A percentile compares a stretch with the other conserved stretches of the same genome.
Evolutionary conservation across 306 rosid genomes (phyloP).

Genomic region (Gynostemma pentaphyllum): DNA sequence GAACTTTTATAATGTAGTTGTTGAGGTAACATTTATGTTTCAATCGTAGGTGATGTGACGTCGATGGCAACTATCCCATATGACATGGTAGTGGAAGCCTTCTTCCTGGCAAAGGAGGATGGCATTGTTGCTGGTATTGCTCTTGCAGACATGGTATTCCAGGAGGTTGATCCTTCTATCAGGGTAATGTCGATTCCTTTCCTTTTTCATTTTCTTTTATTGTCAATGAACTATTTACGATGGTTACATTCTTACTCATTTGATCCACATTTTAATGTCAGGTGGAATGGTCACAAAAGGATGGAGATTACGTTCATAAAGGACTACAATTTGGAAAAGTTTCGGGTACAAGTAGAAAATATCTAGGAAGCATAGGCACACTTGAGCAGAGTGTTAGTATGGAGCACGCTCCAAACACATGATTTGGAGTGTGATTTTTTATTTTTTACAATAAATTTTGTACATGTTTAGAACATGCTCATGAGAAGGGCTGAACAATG

Average conservation of each 20-base stretch:
- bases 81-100: slow-evolving; percentile 79
- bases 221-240: background rate
- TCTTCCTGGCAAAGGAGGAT: slow-evolving; percentile 84
- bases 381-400: background rate
- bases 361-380: background rate
- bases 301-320: slow-evolving; percentile 62
- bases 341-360: slow-evolving; percentile 36
- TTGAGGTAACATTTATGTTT: background rate
- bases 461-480: background rate
- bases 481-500: background rate
- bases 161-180: slow-evolving; percentile 77
- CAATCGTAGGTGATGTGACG: slow-evolving; percentile 64
- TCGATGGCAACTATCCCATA: slow-evolving; percentile 69
- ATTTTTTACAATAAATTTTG: background rate
- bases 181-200: slow-evolving; percentile 29
- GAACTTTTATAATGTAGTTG: background rate
- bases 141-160: slow-evolving; percentile 71
- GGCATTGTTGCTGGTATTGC: slow-evolving; percentile 75
- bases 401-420: background rate
- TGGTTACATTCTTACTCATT: background rate
- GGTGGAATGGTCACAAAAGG: slow-evolving; percentile 82
- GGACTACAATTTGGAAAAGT: slow-evolving; percentile 86
- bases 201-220: background rate
- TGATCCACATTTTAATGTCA: slow-evolving; percentile 22
- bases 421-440: background rate